Conservation (phyloP, 2,329 filamentous ascomycete species). For the Trichoderma sp. region DNA sequence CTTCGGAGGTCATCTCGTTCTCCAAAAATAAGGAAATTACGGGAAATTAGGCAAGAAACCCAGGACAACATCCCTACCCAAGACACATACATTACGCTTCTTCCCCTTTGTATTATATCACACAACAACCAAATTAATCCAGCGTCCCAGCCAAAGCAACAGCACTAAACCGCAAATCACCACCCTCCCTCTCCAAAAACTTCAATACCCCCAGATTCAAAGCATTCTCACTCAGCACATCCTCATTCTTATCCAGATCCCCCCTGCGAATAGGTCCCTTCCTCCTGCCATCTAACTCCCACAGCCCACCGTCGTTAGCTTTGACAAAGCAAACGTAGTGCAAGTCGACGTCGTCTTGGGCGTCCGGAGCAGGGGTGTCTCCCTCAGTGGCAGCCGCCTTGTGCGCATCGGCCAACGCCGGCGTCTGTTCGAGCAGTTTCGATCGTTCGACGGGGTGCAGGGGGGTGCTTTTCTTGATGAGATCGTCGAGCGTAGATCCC, state of each 20-base stretch:
- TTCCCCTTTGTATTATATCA: not conserved
- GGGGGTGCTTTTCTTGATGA: slow-evolving; percentile 69
- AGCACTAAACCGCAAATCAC: slow-evolving; percentile 57
- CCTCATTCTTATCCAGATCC: slow-evolving; percentile 56
- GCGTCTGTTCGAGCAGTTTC: slow-evolving; percentile 71
- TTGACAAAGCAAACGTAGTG: slow-evolving; percentile 97
- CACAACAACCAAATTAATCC: slow-evolving; percentile 36
- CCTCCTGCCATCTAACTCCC: slow-evolving; percentile 59
- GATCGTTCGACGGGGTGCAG: slow-evolving; percentile 66
- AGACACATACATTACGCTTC: not conserved
- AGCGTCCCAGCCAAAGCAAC: slow-evolving; percentile 53
- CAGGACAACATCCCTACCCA: too few species aligned
- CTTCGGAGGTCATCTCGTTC: too few species aligned
- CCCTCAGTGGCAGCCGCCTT: slow-evolving; percentile 71
- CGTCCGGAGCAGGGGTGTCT: slow-evolving; percentile 74
- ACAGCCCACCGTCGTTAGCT: slow-evolving; percentile 58
- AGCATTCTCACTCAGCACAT: slow-evolving; percentile 72
- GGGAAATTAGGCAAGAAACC: too few species aligned
- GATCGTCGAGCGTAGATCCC: slow-evolving; percentile 56
- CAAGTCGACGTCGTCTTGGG: slow-evolving; percentile 80
- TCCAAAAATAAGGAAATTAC: too few species aligned
- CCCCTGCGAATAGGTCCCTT: slow-evolving; percentile 59
- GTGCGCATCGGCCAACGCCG: slow-evolving; percentile 75
- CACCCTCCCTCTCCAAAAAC: slow-evolving; percentile 55
- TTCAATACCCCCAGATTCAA: slow-evolving; percentile 64